Evolutionary conservation across 352 stramenopile species (phyloP).

Genomic region (Phytopythium chamaehyphon): DNA sequence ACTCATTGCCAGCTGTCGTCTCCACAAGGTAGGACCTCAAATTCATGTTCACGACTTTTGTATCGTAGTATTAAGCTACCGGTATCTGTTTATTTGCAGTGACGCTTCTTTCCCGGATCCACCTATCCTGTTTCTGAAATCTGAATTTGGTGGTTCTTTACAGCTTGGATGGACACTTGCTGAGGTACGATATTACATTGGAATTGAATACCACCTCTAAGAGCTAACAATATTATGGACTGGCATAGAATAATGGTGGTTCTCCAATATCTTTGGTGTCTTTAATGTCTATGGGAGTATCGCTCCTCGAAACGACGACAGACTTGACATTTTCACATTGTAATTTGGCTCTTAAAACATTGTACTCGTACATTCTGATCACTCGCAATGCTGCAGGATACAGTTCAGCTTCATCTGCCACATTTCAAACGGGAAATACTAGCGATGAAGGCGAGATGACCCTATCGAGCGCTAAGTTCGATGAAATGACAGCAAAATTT

Average conservation of each 20-base stretch:
- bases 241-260: constrained; percentile 36
- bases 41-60: not conserved
- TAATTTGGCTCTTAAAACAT: constrained; percentile 10
- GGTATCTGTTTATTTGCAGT: constrained; percentile 8
- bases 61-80: not conserved
- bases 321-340: constrained; percentile 33
- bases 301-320: constrained; percentile 17
- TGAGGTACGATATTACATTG: constrained; percentile 20
- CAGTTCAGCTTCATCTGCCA: constrained; percentile 12
- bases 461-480: constrained; percentile 9
- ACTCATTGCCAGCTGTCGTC: constrained; percentile 9
- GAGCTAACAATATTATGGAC: not conserved
- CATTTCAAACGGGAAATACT: constrained; percentile 20
- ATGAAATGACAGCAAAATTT: constrained; percentile 12
- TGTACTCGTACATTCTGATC: constrained; percentile 39
- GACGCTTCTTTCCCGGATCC: constrained; percentile 15
- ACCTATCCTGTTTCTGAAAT: constrained; percentile 17
- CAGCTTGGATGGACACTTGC: constrained; percentile 26
- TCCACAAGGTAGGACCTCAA: constrained; percentile 16
- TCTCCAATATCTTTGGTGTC: constrained; percentile 28
- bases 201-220: not conserved
- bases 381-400: constrained; percentile 38
- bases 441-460: constrained; percentile 9
- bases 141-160: constrained; percentile 28
- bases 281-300: constrained; percentile 21